Base-by-base conservation (phyloP, 1,139 yeast species). In the Taiozyma sp. region DNA sequence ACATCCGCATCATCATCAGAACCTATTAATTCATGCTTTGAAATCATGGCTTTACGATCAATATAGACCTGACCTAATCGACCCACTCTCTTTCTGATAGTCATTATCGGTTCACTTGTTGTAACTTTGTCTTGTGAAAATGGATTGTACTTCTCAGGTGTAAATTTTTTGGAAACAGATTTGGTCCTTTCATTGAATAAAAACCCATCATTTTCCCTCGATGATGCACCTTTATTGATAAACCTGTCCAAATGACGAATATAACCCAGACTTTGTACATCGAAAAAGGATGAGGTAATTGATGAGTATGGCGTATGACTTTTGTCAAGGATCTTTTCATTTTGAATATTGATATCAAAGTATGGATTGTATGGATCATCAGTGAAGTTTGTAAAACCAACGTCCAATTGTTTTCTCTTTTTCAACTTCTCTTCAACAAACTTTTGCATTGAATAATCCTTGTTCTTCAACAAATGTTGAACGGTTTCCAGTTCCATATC, bases 321-420 rank as follows among this genome's bases (percentile, higher is more conserved):
- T 44, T 81, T 69, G 55, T 84, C 88, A 51, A 79, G 68, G 45
- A 79, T 66, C 35, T 72, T 68, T 42, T 73, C 68, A 35, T 70
- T 70, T 39, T 83, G 80, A 52, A 80, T 75, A 19, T 84, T 76
- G 52, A 89, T 78, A 58, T 86, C 83, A 65, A 89, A 85, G 53
- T 78, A 83, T n/a, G 97, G 97, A 62, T 85, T 88, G 62, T 81
- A 81, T n/a, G 95, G 87, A 69, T 88, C 91, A 69, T 91, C 97
- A 1, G 98, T 88, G 50, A 88, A 76, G 63, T 93, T 93, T 57
- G 87, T 78, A 80, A 83, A 91, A 3, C 77, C 78, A 53, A 63
- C 66, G 67, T 93, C 98, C 51, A 77, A 81, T 49, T 80, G 81
- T 52, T 79, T 80, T 51, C 98, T 76, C 56, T 84, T 83, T 48